phyloP scores from a whole-genome alignment of 2,329 filamentous ascomycete species.

The Aspergillus sp. region DNA sequence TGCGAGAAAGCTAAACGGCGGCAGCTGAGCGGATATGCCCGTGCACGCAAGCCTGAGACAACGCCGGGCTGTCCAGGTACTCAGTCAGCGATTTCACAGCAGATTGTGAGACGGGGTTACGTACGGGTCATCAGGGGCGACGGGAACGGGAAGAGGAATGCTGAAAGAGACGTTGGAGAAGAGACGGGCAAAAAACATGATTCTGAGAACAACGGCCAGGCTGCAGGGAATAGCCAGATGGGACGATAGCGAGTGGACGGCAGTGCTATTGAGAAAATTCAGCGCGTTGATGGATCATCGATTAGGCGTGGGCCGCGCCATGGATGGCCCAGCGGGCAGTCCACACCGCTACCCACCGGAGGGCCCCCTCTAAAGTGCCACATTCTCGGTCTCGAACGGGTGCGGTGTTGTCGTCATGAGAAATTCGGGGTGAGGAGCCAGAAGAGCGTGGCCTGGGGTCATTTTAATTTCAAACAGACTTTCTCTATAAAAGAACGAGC shows the following conservation, averaged over 20 bases:
- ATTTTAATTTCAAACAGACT: not conserved
- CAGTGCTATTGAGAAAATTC: not conserved
- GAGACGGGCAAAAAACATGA: constrained; percentile 1
- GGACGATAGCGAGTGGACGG: not conserved
- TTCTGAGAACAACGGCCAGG: not conserved
- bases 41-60: constrained; percentile 23
- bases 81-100: not conserved
- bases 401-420: not conserved
- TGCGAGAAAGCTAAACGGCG: constrained; percentile 60
- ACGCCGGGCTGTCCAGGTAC: constrained; percentile 17
- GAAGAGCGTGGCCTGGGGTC: not conserved
- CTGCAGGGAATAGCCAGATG: not conserved
- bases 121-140: constrained; percentile 6
- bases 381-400: not conserved
- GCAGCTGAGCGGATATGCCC: constrained; percentile 28
- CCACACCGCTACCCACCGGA: not conserved
- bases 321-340: not conserved
- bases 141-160: not conserved
- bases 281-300: not conserved
- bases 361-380: too few relatives aligned
- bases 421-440: not conserved
- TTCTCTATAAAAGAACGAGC: not conserved
- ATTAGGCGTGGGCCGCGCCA: not conserved
- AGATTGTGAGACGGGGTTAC: not conserved
- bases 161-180: not conserved